Conservation (phyloP, 371 early-diverging fungal genomes). For the Funneliformis caledonium region DNA sequence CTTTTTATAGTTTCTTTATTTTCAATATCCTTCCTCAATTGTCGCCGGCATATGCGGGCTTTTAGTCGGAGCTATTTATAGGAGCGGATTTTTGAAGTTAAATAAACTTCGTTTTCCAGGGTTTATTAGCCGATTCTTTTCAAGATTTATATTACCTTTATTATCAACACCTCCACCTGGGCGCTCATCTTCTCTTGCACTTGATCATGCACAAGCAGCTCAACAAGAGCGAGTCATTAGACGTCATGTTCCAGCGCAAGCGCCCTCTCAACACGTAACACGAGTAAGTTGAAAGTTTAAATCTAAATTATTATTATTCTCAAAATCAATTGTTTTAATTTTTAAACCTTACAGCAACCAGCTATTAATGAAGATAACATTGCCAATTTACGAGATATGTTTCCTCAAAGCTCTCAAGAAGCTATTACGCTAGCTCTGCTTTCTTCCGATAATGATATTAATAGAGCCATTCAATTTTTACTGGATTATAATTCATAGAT, state of each 20-base stretch:
- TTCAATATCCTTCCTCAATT: conserved; percentile 24
- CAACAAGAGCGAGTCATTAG: neutral
- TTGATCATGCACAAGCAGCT: conserved; percentile 8
- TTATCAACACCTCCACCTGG: neutral
- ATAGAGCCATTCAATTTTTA: conserved; percentile 37
- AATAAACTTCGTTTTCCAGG: conserved; percentile 24
- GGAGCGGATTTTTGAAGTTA: neutral
- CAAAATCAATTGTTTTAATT: neutral
- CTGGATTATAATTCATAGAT: conserved; percentile 15
- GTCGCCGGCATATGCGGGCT: conserved; percentile 25
- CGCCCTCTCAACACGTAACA: neutral
- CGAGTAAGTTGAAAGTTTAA: neutral
- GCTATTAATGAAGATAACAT: conserved; percentile 15
- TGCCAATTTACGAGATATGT: conserved; percentile 31
- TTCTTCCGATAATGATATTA: conserved; percentile 33
- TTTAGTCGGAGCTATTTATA: conserved; percentile 25
- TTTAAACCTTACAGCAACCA: neutral
- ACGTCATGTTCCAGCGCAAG: neutral
- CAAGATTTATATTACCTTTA: conserved; percentile 27
- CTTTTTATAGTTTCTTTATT: conserved; percentile 14
- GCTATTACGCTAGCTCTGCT: conserved; percentile 18
- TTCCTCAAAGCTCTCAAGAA: conserved; percentile 26
- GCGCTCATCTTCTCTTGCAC: neutral
- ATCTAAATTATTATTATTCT: neutral
- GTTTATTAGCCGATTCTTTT: conserved; percentile 34